Evolutionary conservation across 2,329 filamentous ascomycete genomes (phyloP).

Genomic region (Xylaria sp.): DNA sequence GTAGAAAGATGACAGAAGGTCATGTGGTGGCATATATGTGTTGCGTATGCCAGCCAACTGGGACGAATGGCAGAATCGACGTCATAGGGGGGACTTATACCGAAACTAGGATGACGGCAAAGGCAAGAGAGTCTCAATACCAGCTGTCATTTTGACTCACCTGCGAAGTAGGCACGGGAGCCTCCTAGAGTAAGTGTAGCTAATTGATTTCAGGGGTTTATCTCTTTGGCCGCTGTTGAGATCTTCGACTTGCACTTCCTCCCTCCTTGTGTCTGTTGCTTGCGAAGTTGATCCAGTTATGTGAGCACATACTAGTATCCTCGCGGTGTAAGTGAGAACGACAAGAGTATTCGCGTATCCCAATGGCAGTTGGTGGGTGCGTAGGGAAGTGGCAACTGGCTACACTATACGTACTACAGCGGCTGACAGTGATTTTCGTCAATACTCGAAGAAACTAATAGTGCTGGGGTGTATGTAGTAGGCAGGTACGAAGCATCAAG

Average conservation of each 20-base stretch:
- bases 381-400: neutral
- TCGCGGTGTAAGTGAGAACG: neutral
- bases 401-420: neutral
- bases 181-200: neutral
- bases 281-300: neutral
- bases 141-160: neutral
- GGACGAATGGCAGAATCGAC: constrained; percentile 21
- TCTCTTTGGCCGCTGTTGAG: neutral
- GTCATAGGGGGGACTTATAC: constrained; percentile 26
- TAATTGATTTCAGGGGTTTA: neutral
- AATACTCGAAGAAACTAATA: neutral
- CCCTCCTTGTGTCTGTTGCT: constrained; percentile 2
- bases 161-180: neutral
- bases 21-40: neutral
- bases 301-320: neutral
- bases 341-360: neutral
- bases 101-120: neutral
- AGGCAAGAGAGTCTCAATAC: neutral
- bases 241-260: neutral
- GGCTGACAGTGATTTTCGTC: neutral
- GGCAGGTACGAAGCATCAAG: neutral
- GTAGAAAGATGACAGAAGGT: constrained; percentile 2
- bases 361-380: neutral
- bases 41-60: neutral
- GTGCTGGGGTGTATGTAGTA: too few relatives aligned